A percentile compares a stretch with the other conserved stretches of the same genome.
Conservation (phyloP, 306 rosid genomes). For the Betula pendula region DNA sequence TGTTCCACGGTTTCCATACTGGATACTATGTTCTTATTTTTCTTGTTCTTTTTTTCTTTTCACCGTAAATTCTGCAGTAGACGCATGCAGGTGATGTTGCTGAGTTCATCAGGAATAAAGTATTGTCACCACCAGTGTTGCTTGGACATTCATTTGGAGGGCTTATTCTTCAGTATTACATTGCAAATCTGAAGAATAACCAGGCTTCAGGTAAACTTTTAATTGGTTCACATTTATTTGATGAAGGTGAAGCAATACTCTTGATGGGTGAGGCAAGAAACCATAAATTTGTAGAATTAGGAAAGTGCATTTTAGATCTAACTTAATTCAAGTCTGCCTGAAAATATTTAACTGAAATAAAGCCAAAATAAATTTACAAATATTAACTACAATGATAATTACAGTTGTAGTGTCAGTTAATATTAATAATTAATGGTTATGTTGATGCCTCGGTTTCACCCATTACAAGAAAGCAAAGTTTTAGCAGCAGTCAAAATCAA, state of each 20-base stretch:
- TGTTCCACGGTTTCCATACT: neutral
- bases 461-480: too few relatives aligned
- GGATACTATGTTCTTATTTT: conserved; percentile 9
- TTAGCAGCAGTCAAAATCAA: too few relatives aligned
- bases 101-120: conserved; percentile 53
- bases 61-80: conserved; percentile 61
- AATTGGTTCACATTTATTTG: neutral
- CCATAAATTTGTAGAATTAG: neutral
- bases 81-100: conserved; percentile 86
- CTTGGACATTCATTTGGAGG: conserved; percentile 95
- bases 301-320: conserved; percentile 14
- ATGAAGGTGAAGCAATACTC: neutral
- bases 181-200: conserved; percentile 49
- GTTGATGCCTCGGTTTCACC: neutral
- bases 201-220: conserved; percentile 49
- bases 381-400: neutral
- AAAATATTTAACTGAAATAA: neutral
- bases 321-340: neutral
- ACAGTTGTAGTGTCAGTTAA: neutral
- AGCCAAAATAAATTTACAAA: neutral
- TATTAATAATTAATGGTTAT: neutral
- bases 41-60: conserved; percentile 19
- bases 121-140: conserved; percentile 64
- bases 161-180: conserved; percentile 73
- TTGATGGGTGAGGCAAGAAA: neutral